Percentiles rank a stretch among this genome's conserved stretches.
Conservation (phyloP, 169 alveolate species). For the Theileria parva region DNA sequence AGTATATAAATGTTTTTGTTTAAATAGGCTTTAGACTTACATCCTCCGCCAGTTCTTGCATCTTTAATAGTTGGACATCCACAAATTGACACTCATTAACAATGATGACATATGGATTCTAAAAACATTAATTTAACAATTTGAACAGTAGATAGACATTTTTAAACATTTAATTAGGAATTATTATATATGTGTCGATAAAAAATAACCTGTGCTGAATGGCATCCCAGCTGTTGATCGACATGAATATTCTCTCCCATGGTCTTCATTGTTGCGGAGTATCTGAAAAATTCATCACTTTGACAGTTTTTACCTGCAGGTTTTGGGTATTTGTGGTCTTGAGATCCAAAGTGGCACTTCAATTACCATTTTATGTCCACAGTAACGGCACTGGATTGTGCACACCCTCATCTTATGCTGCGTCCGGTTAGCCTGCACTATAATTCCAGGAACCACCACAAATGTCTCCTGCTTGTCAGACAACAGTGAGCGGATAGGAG, state of each 20-base stretch:
- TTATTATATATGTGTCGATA: too few relatives aligned
- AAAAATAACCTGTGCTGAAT: constrained; percentile 49
- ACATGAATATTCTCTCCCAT: constrained; percentile 59
- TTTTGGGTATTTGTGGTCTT: constrained; percentile 74
- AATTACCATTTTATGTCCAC: constrained; percentile 86
- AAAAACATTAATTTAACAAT: neutral
- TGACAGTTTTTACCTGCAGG: constrained; percentile 73
- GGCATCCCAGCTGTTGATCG: constrained; percentile 76
- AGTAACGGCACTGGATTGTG: constrained; percentile 87
- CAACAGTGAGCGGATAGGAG: constrained; percentile 72
- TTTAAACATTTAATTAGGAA: too few relatives aligned
- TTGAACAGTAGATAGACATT: neutral
- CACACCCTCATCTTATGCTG: constrained; percentile 80
- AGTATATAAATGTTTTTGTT: neutral
- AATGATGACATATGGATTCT: constrained; percentile 90
- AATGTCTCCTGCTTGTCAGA: constrained; percentile 85
- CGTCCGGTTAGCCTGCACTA: constrained; percentile 91
- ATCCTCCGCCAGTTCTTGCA: constrained; percentile 99
- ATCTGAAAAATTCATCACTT: constrained; percentile 71
- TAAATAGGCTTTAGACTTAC: constrained; percentile 62
- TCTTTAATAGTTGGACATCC: constrained; percentile 93
- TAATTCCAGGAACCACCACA: constrained; percentile 93
- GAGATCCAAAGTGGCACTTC: constrained; percentile 89
- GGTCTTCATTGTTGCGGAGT: constrained; percentile 71
- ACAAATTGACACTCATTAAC: constrained; percentile 94